These are phyloP conservation scores for Chrysanthemum makinoi DNA, from an alignment of 129 eudicot species.

Conservation along the genomic window DNA sequence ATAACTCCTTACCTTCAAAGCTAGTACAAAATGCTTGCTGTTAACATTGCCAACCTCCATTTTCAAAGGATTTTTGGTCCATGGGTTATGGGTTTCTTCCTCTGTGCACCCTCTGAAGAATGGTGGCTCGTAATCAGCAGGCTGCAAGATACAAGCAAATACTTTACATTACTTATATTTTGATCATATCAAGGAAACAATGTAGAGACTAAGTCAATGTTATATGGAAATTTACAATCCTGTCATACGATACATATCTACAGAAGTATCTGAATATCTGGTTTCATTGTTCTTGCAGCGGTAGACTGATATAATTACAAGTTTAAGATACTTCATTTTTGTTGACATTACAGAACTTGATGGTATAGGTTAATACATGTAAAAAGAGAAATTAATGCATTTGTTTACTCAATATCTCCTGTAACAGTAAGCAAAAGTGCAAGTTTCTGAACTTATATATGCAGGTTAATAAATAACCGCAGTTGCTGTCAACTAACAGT, in stretches of 20 bases:
- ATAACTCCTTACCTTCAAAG: conserved; percentile 67
- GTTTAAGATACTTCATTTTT: not conserved
- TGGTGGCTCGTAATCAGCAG: conserved; percentile 95
- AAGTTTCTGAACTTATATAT: no score
- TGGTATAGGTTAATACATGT: not conserved
- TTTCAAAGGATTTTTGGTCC: conserved; percentile 80
- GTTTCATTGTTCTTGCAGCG: not conserved
- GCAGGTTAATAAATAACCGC: not conserved
- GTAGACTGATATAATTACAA: not conserved
- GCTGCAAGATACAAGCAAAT: conserved; percentile 53
- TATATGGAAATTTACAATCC: not conserved
- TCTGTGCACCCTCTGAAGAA: conserved; percentile 90
- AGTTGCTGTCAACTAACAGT: conserved; percentile 13
- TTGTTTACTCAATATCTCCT: not conserved
- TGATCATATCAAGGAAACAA: conserved; percentile 17
- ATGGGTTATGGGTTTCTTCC: conserved; percentile 68
- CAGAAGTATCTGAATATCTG: conserved; percentile 9
- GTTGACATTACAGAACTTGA: not conserved
- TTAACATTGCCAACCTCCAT: conserved; percentile 99
- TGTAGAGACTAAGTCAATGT: no score
- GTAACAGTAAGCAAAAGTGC: no score
- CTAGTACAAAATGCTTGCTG: conserved; percentile 89
- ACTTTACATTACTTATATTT: conserved; percentile 1
- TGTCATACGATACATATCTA: conserved; percentile 10
- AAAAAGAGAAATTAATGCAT: not conserved